phyloP scores from a whole-genome alignment of 2,329 filamentous ascomycete species.

The Colletotrichum euphorbiae region DNA sequence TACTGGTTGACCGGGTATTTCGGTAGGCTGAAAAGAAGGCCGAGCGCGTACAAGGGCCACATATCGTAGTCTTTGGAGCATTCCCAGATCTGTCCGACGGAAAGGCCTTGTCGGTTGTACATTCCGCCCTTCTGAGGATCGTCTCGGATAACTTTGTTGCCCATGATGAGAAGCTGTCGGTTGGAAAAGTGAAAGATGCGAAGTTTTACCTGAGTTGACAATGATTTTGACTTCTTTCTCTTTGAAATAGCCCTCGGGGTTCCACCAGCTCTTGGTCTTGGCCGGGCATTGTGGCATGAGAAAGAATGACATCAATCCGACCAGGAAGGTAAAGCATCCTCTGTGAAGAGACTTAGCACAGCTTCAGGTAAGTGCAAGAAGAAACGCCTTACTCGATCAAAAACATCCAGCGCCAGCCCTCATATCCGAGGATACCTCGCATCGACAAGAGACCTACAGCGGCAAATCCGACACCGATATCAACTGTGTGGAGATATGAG shows the following conservation, averaged over 20 bases:
- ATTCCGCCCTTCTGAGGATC: slow-evolving; percentile 67
- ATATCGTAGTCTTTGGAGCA: slow-evolving; percentile 66
- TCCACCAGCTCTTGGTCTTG: slow-evolving; percentile 58
- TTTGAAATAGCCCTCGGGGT: slow-evolving; percentile 66
- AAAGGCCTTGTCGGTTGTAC: slow-evolving; percentile 69
- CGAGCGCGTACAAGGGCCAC: slow-evolving; percentile 65
- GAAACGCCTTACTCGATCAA: slow-evolving; percentile 48
- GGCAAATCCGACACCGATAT: slow-evolving; percentile 66
- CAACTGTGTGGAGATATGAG: slow-evolving; percentile 37
- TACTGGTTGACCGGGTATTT: slow-evolving; percentile 44
- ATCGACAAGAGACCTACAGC: slow-evolving; percentile 68
- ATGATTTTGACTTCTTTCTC: slow-evolving; percentile 68
- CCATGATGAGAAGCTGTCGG: not conserved
- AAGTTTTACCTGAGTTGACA: slow-evolving; percentile 60
- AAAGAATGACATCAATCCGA: slow-evolving; percentile 56
- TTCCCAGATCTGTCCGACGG: slow-evolving; percentile 58
- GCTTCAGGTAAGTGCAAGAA: accelerated
- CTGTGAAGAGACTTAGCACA: slow-evolving; percentile 41
- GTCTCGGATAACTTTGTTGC: slow-evolving; percentile 59
- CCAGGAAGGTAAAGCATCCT: slow-evolving; percentile 52
- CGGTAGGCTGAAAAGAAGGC: slow-evolving; percentile 54
- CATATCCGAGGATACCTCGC: slow-evolving; percentile 62
- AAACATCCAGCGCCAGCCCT: slow-evolving; percentile 70
- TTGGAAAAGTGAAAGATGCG: accelerated
- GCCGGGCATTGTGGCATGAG: slow-evolving; percentile 48